Base-by-base conservation (phyloP, 179 eudicot genomes). In the Drosera spatulata region DNA sequence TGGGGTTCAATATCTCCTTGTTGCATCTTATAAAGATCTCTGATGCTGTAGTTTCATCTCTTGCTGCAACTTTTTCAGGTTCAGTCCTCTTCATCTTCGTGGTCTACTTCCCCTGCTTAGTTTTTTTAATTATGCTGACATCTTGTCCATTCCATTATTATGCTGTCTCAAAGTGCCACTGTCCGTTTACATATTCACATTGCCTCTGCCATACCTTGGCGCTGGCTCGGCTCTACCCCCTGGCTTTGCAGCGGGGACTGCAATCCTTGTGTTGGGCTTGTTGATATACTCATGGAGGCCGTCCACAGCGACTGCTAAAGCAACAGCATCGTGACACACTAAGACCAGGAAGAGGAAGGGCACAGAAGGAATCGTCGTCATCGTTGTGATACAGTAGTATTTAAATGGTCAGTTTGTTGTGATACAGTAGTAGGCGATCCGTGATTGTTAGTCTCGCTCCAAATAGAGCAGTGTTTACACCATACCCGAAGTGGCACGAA, bases 51-150 rank as follows among this genome's bases (percentile, higher is more conserved):
- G 83, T 89, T 50, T 89, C 99, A 61, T 82, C 82, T 69, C 97
- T 93, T 44, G 94, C 95, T 37, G 84, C 99, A 38, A 93, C 97
- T 49, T 62, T 86, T 75, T 82, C 99, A 81, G 97, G 99, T 86
- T 71, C 39, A 10, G 2, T 14, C 39, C n/a, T 8, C 10, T 61
- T 8, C 14, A 56, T 15, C 33, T 44, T 10, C 49, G 39, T 63
- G 40, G 41, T 10, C 37, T 22, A 22, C 33, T 22, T 1, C 33
- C 33, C 33, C 33, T 22, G 33, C 33, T 22, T 22, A 22, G 33
- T 22, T 22, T 22, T 22, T 22, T 22, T 22, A 22, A 22, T 22
- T 22, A 22, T 22, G 33, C 33, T 22, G 33, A 22, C 33, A 22
- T 22, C 33, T 22, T 22, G 33, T 22, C 33, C 33, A 22, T 22